phyloP scores from a whole-genome alignment of 2,329 filamentous ascomycete genomes.

The Fusarium nelsonii region DNA sequence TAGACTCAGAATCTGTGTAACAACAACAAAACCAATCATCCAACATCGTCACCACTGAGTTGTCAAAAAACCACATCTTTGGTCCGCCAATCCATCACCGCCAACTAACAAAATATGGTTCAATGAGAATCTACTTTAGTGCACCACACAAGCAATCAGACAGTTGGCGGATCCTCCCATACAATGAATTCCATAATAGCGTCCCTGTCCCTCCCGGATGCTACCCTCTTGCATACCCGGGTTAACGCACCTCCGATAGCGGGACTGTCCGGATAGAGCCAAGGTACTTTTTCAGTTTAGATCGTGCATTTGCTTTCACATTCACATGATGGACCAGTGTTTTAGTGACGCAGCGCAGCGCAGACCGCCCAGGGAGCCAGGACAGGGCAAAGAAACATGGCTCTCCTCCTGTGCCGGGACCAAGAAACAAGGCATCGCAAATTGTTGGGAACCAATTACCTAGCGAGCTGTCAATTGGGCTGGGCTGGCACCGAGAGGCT shows the following conservation, averaged over 20 bases:
- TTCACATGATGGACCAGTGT: constrained; percentile 27
- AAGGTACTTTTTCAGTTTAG: constrained; percentile 7
- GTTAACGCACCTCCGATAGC: constrained; percentile 25
- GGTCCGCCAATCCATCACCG: background rate
- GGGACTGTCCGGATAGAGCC: constrained; percentile 28
- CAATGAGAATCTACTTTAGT: background rate
- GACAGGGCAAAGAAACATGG: background rate
- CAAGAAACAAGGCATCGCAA: constrained; percentile 20
- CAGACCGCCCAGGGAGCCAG: constrained; percentile 30
- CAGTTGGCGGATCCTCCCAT: constrained; percentile 26
- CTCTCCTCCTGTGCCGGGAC: background rate
- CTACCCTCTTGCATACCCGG: constrained; percentile 28
- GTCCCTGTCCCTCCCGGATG: constrained; percentile 12
- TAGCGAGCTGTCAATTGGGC: constrained; percentile 6
- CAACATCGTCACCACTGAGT: background rate
- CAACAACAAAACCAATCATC: background rate
- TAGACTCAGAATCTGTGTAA: background rate
- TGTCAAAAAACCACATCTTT: background rate
- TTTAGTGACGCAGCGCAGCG: constrained; percentile 12
- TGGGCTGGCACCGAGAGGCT: constrained; percentile 10
- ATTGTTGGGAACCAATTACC: constrained; percentile 31
- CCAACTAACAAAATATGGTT: constrained; percentile 24
- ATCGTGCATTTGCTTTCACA: constrained; percentile 7
- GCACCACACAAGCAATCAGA: background rate
- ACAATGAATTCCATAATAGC: background rate